Percentiles rank a stretch among this genome's conserved stretches.
Evolutionary conservation across 169 alveolate genomes (phyloP).

Genomic region (Cryptosporidium meleagridis): DNA sequence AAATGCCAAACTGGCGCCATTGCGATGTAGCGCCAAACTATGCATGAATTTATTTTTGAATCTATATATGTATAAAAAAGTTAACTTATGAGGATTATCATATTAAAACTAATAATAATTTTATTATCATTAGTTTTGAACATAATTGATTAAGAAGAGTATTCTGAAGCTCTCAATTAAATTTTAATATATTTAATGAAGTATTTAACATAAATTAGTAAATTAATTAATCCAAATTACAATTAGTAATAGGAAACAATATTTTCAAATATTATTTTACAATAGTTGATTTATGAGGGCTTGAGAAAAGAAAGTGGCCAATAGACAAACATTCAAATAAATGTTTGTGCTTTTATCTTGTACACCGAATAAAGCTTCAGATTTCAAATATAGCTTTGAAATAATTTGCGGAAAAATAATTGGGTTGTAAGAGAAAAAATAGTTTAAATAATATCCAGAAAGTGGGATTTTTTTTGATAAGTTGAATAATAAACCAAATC

Average conservation of each 20-base stretch:
- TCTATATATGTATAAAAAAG: constrained; percentile 13
- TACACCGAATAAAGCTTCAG: not conserved
- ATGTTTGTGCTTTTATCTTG: not conserved
- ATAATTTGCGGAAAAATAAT: not conserved
- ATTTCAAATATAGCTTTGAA: not conserved
- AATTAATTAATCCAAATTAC: not conserved
- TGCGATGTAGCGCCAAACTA: not conserved
- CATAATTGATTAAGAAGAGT: not conserved
- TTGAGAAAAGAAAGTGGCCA: not conserved
- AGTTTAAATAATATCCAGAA: not conserved
- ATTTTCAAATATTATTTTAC: not conserved
- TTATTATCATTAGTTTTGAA: not conserved
- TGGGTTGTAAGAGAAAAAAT: not conserved
- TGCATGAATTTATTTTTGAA: constrained; percentile 21
- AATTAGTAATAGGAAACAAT: not conserved
- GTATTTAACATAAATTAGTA: not conserved
- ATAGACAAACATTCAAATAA: not conserved
- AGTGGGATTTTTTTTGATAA: not conserved
- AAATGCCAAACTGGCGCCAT: constrained; percentile 35
- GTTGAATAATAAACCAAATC: not conserved
- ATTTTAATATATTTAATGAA: not conserved
- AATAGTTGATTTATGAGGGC: not conserved
- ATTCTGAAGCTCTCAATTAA: not conserved
- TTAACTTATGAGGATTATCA: not conserved
- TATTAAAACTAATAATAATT: not conserved